Base-by-base conservation (phyloP, 495 filamentous ascomycete genomes). In the Tuber aestivum region DNA sequence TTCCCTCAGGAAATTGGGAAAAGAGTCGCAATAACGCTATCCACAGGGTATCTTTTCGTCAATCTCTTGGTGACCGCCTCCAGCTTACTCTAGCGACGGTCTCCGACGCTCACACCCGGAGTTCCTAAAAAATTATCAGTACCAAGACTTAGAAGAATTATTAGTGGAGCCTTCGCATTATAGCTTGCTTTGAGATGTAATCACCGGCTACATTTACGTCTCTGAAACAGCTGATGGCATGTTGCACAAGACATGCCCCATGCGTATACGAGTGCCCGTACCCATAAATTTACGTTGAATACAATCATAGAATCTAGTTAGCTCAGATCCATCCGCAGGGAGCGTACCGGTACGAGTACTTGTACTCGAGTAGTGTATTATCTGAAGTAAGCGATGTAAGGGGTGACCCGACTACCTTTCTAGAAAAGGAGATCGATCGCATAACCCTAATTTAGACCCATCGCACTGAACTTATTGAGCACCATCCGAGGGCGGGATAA, bases 41-140 rank as follows among this genome's bases (percentile, higher is more conserved):
- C 8, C 7, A 0, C 4, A 0, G 7, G 3, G 1, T 27, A 12
- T n/a, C 9, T 27, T 3, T 3, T 1, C 8, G 3, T 3, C 14
- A n/a, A 12, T 8, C 27, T 9, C 48, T 27, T n/a, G 10, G 23
- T 27, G 48, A 14, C 3, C 23, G 1, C 48, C 23, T n/a, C 7
- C 23, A 56, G 3, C 48, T 56, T 4, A 56, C 48, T 2, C 48
- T 23, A 40, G 38, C 38, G 7, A 40, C 38, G 7, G 38, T 7
- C 38, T 7, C 38, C 23, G 4, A 56, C 16, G 27, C 23, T 27
- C 48, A 4, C n/a, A 56, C 48, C 9, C 0, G 23, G 48, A 10
- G 27, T 56, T 27, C 23, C 9, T 3, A 23, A 56, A 8, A 2
- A 56, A 56, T 8, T 10, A 1, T 23, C 23, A 12, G 3, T 5